phyloP scores from a whole-genome alignment of 2,329 filamentous ascomycete species.

The Diaporthe sp. region DNA sequence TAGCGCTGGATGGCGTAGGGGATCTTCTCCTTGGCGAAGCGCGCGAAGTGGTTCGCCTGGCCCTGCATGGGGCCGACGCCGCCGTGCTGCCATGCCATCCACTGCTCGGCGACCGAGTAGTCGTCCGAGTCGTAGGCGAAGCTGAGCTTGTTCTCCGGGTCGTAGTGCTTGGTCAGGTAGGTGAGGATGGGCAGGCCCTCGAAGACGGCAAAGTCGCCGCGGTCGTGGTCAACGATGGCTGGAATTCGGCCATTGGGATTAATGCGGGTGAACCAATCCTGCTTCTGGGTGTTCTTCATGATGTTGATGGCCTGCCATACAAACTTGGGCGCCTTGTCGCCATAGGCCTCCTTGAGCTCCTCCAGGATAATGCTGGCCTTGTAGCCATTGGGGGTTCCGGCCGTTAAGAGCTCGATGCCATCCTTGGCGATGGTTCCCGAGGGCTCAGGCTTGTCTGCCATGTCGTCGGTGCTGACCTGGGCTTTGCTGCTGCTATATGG shows the following conservation, averaged over 20 bases:
- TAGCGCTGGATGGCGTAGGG: slow-evolving; percentile 81
- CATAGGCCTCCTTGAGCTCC: slow-evolving; percentile 76
- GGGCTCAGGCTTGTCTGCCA: slow-evolving; percentile 55
- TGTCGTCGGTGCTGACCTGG: slow-evolving; percentile 2
- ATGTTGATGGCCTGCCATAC: slow-evolving; percentile 73
- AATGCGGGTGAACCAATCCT: slow-evolving; percentile 75
- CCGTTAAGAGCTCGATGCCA: slow-evolving; percentile 76
- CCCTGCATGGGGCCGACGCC: slow-evolving; percentile 81
- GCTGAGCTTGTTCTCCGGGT: slow-evolving; percentile 75
- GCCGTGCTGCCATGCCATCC: slow-evolving; percentile 81
- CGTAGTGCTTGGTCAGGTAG: slow-evolving; percentile 82
- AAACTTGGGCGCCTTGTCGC: slow-evolving; percentile 51
- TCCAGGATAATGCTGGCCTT: slow-evolving; percentile 75
- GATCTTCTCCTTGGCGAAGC: slow-evolving; percentile 77
- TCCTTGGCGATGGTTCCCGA: slow-evolving; percentile 72
- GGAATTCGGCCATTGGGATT: slow-evolving; percentile 77
- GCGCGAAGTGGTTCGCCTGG: slow-evolving; percentile 81
- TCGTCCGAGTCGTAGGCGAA: slow-evolving; percentile 63
- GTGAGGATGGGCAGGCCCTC: slow-evolving; percentile 81
- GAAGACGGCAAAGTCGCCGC: slow-evolving; percentile 74
- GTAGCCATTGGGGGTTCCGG: slow-evolving; percentile 66
- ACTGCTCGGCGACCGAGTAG: slow-evolving; percentile 65
- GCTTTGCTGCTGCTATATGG: slow-evolving; percentile 11
- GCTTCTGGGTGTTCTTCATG: slow-evolving; percentile 74
- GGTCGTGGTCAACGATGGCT: slow-evolving; percentile 76